Conservation (phyloP, 148 eudicot genomes). For the Selenicereus undatus region DNA sequence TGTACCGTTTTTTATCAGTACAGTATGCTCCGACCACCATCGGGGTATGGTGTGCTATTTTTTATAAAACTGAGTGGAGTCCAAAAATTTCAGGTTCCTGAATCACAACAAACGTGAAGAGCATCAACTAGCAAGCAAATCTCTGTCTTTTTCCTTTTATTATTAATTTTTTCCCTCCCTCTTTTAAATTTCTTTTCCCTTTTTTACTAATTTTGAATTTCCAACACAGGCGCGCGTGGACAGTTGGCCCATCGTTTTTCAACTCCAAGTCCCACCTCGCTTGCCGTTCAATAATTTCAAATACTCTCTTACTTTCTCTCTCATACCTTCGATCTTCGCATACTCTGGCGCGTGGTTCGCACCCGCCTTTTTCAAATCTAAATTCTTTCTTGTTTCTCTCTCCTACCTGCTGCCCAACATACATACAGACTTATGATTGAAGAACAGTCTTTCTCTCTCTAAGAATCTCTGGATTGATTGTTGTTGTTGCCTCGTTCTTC, state of each 20-base stretch:
- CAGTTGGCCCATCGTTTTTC: constrained; percentile 22
- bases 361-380: background rate
- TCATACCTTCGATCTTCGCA: too few species aligned
- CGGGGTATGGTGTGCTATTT: too few species aligned
- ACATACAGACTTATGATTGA: background rate
- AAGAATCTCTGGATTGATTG: background rate
- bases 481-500: constrained; percentile 7
- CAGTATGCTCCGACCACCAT: too few species aligned
- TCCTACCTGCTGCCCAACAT: background rate
- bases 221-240: constrained; percentile 29
- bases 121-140: constrained; percentile 6
- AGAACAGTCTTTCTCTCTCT: constrained; percentile 6
- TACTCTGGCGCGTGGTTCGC: too few species aligned
- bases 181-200: background rate
- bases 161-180: background rate
- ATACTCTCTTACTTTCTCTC: background rate
- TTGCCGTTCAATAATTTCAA: constrained; percentile 7
- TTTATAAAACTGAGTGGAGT: background rate
- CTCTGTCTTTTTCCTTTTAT: background rate
- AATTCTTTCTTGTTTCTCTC: background rate
- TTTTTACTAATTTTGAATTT: constrained; percentile 18
- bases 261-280: background rate
- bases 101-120: constrained; percentile 11
- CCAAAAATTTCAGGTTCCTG: background rate
- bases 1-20: too few species aligned